These are phyloP conservation scores for Kitagawia praeruptora DNA, from an alignment of 129 eudicot species.

Conservation along the genomic window DNA sequence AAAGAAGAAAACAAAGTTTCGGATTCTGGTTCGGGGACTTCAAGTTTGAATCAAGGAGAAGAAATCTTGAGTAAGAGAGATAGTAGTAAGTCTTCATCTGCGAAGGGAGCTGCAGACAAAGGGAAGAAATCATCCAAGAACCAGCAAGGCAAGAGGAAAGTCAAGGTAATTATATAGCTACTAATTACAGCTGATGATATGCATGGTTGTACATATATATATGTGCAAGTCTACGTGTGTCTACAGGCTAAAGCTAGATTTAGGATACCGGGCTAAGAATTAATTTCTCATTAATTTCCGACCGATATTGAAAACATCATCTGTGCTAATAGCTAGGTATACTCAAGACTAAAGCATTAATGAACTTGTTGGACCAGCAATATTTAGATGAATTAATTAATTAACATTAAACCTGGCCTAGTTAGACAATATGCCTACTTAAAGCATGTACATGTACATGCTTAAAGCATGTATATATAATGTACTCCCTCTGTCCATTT, in stretches of 20 bases:
- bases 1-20: not conserved
- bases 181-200: not conserved
- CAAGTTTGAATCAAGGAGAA: constrained; percentile 23
- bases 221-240: not conserved
- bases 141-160: constrained; percentile 68
- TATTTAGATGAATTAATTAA: too few species aligned
- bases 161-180: constrained; percentile 58
- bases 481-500: too few species aligned
- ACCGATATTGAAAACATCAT: too few species aligned
- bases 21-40: not conserved
- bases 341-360: not conserved
- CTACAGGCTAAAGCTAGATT: not conserved
- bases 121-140: constrained; percentile 39
- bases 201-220: not conserved
- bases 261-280: too few species aligned
- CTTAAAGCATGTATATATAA: too few species aligned
- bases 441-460: too few species aligned
- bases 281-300: too few species aligned
- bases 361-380: too few species aligned
- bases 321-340: not conserved
- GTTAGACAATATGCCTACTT: too few species aligned
- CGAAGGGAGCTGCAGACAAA: constrained; percentile 22
- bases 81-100: constrained; percentile 3
- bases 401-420: too few species aligned
- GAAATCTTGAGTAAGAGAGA: constrained; percentile 34